phyloP scores from a whole-genome alignment of 345 rosid species.

The Linum trigynum region DNA sequence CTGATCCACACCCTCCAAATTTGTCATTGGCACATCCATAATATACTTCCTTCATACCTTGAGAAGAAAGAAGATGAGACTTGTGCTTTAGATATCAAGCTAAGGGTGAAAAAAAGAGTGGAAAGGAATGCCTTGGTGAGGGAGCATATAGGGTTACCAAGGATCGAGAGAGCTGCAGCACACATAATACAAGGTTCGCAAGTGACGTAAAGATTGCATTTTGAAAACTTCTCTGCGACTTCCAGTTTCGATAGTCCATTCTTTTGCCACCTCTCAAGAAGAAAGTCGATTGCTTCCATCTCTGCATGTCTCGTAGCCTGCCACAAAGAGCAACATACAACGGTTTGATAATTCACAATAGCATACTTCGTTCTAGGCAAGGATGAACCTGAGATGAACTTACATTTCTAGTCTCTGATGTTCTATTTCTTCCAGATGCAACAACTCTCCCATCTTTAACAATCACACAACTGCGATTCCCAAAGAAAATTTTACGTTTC shows the following conservation, averaged over 20 bases:
- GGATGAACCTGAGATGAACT: slow-evolving; percentile 2
- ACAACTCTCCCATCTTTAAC: slow-evolving; percentile 41
- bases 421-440: slow-evolving; percentile 57
- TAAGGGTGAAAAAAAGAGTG: not conserved
- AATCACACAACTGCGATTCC: slow-evolving; percentile 40
- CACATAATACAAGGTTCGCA: slow-evolving; percentile 97
- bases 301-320: slow-evolving; percentile 92
- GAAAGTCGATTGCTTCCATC: slow-evolving; percentile 81
- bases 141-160: slow-evolving; percentile 32
- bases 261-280: slow-evolving; percentile 57
- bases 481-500: not conserved
- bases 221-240: slow-evolving; percentile 54
- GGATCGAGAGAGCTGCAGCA: slow-evolving; percentile 70
- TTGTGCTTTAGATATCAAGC: slow-evolving; percentile 2
- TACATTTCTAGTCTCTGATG: slow-evolving; percentile 55
- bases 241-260: slow-evolving; percentile 39
- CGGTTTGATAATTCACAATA: not conserved
- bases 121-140: not conserved
- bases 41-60: slow-evolving; percentile 59
- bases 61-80: not conserved
- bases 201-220: slow-evolving; percentile 63
- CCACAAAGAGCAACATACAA: not conserved
- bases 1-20: slow-evolving; percentile 86
- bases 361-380: not conserved
- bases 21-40: slow-evolving; percentile 77